phyloP scores from a whole-genome alignment of 2,329 filamentous ascomycete species.

The Fusarium globosum region DNA sequence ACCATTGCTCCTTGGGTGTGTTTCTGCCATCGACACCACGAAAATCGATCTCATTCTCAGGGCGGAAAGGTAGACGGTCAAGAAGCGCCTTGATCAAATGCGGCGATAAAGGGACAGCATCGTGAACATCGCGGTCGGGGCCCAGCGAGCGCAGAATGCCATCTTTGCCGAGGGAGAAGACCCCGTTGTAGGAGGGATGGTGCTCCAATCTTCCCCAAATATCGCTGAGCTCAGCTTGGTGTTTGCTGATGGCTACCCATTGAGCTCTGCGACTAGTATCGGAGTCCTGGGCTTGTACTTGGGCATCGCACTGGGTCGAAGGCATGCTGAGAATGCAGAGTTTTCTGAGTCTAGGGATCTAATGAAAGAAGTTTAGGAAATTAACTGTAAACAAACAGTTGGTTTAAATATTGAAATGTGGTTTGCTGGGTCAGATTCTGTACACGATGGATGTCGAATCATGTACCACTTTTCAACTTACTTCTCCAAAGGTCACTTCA shows the following conservation, averaged over 20 bases:
- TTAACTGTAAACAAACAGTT: no score
- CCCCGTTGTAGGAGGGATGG: background rate
- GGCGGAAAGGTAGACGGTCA: background rate
- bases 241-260: background rate
- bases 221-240: background rate
- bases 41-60: background rate
- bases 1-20: background rate
- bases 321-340: background rate
- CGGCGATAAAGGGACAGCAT: background rate
- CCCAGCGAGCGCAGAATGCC: background rate
- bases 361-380: no score
- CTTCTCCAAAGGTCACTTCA: no score
- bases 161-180: background rate
- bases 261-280: background rate
- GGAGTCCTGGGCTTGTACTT: background rate
- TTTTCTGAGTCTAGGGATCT: no score
- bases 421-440: background rate
- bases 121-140: background rate
- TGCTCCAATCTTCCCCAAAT: background rate
- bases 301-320: background rate
- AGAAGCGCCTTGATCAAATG: background rate
- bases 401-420: no score
- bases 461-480: no score
- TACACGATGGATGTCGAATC: no score
- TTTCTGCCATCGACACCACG: background rate